These are phyloP conservation scores for Pleomassaria siparia DNA, from an alignment of 2,329 filamentous ascomycete genomes.

Conservation along the genomic window DNA sequence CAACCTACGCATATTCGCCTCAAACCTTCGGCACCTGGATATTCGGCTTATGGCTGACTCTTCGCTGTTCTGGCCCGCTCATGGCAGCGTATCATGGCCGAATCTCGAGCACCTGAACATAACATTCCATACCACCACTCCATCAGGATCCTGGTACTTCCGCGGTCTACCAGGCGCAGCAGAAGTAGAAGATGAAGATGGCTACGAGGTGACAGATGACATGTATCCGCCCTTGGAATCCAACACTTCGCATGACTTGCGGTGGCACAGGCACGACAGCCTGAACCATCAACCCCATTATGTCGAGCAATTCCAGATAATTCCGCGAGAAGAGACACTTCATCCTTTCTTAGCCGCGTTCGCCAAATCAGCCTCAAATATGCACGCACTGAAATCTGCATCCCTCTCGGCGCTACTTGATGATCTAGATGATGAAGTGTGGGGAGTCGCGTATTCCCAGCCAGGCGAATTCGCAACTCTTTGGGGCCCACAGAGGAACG, in stretches of 20 bases:
- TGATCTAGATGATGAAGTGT: constrained; percentile 1
- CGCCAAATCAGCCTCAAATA: constrained; percentile 17
- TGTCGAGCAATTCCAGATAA: constrained; percentile 7
- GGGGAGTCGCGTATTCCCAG: not conserved
- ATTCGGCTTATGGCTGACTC: constrained; percentile 13
- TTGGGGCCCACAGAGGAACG: not conserved
- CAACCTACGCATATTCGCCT: constrained; percentile 15
- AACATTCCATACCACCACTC: constrained; percentile 14
- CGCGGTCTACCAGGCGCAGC: constrained; percentile 15
- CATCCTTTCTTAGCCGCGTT: constrained; percentile 18
- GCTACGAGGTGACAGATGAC: constrained; percentile 9
- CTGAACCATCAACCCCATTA: not conserved
- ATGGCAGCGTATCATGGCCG: constrained; percentile 11
- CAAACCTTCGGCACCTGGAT: constrained; percentile 12
- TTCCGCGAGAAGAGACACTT: constrained; percentile 13
- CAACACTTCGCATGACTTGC: constrained; percentile 3
- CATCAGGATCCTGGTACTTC: constrained; percentile 22
- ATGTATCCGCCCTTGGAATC: constrained; percentile 14
- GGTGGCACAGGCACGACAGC: not conserved
- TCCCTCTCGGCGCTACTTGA: constrained; percentile 11
- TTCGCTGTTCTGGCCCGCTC: constrained; percentile 16
- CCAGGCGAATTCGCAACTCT: constrained; percentile 2
- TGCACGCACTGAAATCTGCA: constrained; percentile 12
- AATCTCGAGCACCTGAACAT: constrained; percentile 18
- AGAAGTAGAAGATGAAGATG: constrained; percentile 8